Percentiles rank a stretch among this genome's conserved stretches.
phyloP scores from a whole-genome alignment of 768 basidiomycete species.

The Pleurotus pulmonarius region DNA sequence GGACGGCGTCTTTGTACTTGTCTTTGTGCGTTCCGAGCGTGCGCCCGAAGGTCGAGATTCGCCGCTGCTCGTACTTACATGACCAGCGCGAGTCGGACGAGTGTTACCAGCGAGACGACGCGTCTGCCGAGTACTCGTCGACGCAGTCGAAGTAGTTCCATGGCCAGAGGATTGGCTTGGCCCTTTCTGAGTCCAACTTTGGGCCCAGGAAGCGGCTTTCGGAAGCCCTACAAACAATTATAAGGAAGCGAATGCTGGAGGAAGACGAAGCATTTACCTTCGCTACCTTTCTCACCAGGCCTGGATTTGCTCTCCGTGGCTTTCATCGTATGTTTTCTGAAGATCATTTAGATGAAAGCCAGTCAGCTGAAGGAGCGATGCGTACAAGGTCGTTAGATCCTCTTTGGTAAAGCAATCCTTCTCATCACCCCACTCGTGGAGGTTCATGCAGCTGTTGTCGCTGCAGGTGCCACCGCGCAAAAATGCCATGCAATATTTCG shows the following conservation, averaged over 20 bases:
- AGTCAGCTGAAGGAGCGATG: slow-evolving; percentile 11
- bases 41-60: slow-evolving; percentile 30
- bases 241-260: slow-evolving; percentile 8
- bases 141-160: slow-evolving; percentile 12
- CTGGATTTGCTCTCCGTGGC: slow-evolving; percentile 72
- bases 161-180: background rate
- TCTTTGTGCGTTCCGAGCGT: slow-evolving; percentile 39
- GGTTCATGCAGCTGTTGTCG: slow-evolving; percentile 87
- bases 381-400: slow-evolving; percentile 86
- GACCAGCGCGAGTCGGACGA: slow-evolving; percentile 38
- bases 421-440: slow-evolving; percentile 99
- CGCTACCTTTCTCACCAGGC: slow-evolving; percentile 57
- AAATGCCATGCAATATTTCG: slow-evolving; percentile 97
- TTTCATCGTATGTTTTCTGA: slow-evolving; percentile 90
- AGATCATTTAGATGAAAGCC: slow-evolving; percentile 10
- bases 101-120: slow-evolving; percentile 37
- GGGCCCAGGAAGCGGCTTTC: slow-evolving; percentile 63
- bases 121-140: slow-evolving; percentile 30
- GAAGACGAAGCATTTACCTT: slow-evolving; percentile 31
- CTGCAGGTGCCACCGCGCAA: slow-evolving; percentile 81
- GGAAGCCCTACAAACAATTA: slow-evolving; percentile 45
- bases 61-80: slow-evolving; percentile 14
- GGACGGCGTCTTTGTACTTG: slow-evolving; percentile 38
- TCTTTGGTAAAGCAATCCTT: slow-evolving; percentile 97
- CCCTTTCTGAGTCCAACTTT: slow-evolving; percentile 19